Evolutionary conservation across 2,329 filamentous ascomycete genomes (phyloP), one percentile per base, ranked within the genome.

Genomic region (Pyricularia pennisetigena): DNA sequence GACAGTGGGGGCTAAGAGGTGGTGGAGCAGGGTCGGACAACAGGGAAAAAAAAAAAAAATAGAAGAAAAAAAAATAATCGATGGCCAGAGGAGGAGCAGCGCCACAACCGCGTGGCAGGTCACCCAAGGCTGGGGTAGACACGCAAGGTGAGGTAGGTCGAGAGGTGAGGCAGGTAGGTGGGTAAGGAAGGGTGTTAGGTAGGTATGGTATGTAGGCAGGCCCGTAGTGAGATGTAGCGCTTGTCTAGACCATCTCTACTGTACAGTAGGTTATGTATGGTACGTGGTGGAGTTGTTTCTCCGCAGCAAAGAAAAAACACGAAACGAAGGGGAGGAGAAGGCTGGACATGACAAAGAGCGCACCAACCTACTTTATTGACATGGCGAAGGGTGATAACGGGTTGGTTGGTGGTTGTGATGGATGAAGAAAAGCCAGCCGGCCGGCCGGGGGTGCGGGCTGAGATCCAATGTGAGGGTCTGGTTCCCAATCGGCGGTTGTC

Each of bases 331-430:
- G 64, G 62, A 41, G 54, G 67, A 66, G 68, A 63, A 68, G 64
- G 59, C 35, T 59, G 65, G 67, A 69, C 59, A 62, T 62, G 59
- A 62, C 59, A 62, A 66, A 69, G 69, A 70, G 68, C 70, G 70
- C 70, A 70, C 28, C 68, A 69, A 75, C 74, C 72, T 70, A 75
- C 74, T 75, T 80, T 76, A 80, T 79, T 75, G 78, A 80, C 78
- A 80, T 80, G 74, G 73, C 74, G 72, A 73, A 41, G 30, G 30
- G 68, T 29, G 28, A 30, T 29, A 59, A 26, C 41, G 64, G 65
- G 64, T 28, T 62, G 59, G 59, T 62, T 62, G 59, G 41, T 49
- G 41, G 35, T 35, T 69, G 68, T 64, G 68, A 64, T 49, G 66
- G 54, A 69, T 28, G 29, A 61, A 65, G 28, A 66, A 26, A 59